These are phyloP conservation scores for Melanogaster broomeanus DNA, from an alignment of 768 basidiomycete species.

Conservation along the genomic window DNA sequence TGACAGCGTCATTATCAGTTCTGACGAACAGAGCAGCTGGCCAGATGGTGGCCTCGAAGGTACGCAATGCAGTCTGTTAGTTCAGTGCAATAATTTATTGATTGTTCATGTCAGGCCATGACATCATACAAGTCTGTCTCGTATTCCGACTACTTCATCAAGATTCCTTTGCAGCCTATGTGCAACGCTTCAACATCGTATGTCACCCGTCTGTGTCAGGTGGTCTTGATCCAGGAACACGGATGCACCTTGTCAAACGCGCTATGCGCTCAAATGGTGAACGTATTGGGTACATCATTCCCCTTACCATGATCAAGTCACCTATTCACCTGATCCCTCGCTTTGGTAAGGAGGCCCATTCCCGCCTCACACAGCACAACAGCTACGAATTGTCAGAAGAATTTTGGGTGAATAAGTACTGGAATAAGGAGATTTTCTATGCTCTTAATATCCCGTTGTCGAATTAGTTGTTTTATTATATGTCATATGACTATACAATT, in stretches of 20 bases:
- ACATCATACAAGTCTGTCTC: constrained; percentile 16
- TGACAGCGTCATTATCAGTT: constrained; percentile 15
- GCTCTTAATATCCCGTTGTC: too few relatives aligned
- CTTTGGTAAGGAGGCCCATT: constrained; percentile 27
- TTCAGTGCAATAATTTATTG: not conserved
- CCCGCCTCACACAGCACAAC: constrained; percentile 21
- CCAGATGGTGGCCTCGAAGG: constrained; percentile 13
- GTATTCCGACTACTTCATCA: constrained; percentile 7
- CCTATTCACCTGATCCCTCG: constrained; percentile 29
- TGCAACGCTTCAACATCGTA: constrained; percentile 25
- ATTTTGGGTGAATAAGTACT: constrained; percentile 37
- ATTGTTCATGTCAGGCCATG: constrained; percentile 7
- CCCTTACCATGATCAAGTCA: constrained; percentile 18
- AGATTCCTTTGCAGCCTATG: constrained; percentile 25
- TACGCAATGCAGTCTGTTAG: not conserved
- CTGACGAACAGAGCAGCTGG: constrained; percentile 10
- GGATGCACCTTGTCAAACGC: constrained; percentile 25
- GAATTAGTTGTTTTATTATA: too few relatives aligned
- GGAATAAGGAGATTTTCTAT: constrained; percentile 30
- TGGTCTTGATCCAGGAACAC: too few relatives aligned
- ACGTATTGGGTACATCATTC: constrained; percentile 31
- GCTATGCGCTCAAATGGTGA: constrained; percentile 11
- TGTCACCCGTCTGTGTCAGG: constrained; percentile 13
- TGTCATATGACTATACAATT: too few relatives aligned
- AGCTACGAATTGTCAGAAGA: constrained; percentile 20